Evolutionary conservation across 163 green algal species (phyloP), one percentile per base, ranked within the genome.

Genomic region (Chloromonas sp.): DNA sequence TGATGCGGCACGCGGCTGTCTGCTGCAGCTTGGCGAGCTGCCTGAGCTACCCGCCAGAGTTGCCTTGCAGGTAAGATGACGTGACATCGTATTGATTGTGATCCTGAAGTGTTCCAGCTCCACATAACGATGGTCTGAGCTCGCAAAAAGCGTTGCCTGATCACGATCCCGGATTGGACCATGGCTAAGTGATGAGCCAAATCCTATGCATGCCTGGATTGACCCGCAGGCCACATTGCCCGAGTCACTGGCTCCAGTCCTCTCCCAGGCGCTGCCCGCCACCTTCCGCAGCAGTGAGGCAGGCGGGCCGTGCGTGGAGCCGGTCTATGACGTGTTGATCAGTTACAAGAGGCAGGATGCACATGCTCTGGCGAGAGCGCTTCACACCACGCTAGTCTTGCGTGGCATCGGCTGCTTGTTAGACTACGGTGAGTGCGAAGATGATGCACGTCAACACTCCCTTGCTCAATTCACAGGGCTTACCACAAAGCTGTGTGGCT

Each of bases 301-400:
- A 2, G 66, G 66, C 66, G 66, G 66, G 5, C 71, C 71, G 13
- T 5, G 13, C 5, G 71, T 79, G 66, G 81, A 84, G 62, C 81
- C 81, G 58, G 81, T 70, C 2, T 60, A 76, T 2, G 81, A 84
- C 36, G 81, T 84, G 57, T 58, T 84, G 81, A 60, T 84, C 14
- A 80, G 81, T 70, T 84, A 84, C 81, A 84, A 84, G 81, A n/a
- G 81, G 61, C 70, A 70, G 81, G 81, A 84, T 57, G 81, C 81
- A 1, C 81, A 79, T 58, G 57, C 62, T 1, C 71, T 84, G 1
- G 81, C 81, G 8, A 8, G 58, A 57, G 14, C 58, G 62, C 62
- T 84, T 62, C 81, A 84, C 81, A 84, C 81, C 2, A 2, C 57
- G 62, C 36, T 84, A 57, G 70, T 84, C 3, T 5, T 79, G 62